phyloP scores from a whole-genome alignment of 1,284 basidiomycete species.

The Moniliella sp. region DNA sequence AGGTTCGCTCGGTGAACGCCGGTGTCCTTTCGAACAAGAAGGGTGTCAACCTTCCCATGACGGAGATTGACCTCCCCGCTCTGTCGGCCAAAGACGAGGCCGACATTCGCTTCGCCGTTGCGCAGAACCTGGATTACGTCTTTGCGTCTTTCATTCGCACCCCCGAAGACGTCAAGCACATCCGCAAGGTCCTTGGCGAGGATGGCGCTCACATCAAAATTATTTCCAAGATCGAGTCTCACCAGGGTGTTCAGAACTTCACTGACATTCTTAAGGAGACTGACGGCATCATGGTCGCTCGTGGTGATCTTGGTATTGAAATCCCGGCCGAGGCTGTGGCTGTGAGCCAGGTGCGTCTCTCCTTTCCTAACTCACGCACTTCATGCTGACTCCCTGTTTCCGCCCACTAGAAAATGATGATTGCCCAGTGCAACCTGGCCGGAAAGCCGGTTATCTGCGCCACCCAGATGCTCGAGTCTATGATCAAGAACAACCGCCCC shows the following conservation, averaged over 20 bases:
- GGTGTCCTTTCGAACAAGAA: constrained; percentile 85
- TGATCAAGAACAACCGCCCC: constrained; percentile 65
- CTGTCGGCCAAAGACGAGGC: constrained; percentile 78
- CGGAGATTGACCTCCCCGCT: constrained; percentile 85
- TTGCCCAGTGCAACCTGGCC: constrained; percentile 82
- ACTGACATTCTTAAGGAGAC: no score
- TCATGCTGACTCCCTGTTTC: no score
- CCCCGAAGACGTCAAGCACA: constrained; percentile 71
- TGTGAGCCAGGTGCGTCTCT: constrained; percentile 91
- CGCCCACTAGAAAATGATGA: constrained; percentile 99
- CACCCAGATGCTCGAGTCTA: no score
- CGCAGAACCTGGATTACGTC: no score
- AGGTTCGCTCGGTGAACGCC: constrained; percentile 73
- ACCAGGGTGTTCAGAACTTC: constrained; percentile 89
- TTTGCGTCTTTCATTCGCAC: constrained; percentile 92
- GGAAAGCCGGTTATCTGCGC: no score
- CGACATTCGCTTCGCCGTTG: no score
- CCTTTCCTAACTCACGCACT: constrained; percentile 90
- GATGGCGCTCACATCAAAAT: constrained; percentile 85
- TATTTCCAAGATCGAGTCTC: constrained; percentile 94
- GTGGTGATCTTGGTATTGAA: no score
- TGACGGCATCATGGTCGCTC: no score
- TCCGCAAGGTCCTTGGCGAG: constrained; percentile 67
- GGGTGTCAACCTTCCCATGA: constrained; percentile 97
- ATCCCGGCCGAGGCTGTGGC: constrained; percentile 83